phyloP scores from a whole-genome alignment of 1,284 basidiomycete genomes.

The Fistulinella staudtii region DNA sequence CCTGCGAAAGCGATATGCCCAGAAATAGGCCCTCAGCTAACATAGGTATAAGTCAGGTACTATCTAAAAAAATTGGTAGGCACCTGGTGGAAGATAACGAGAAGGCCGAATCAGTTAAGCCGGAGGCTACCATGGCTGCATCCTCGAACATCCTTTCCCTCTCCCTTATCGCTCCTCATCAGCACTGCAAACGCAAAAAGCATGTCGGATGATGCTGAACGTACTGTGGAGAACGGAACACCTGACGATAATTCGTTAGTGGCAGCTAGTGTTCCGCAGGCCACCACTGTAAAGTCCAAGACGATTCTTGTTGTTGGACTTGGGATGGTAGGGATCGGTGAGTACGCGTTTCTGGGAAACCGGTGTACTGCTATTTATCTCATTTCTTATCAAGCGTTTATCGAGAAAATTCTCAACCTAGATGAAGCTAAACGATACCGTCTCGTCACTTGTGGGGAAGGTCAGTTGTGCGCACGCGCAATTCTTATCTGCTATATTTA shows the following conservation, averaged over 20 bases:
- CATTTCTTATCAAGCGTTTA: constrained; percentile 46
- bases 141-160: neutral
- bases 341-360: constrained; percentile 5
- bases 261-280: neutral
- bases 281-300: neutral
- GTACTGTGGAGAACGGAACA: neutral
- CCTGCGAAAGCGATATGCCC: no score
- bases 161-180: neutral
- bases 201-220: neutral
- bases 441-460: constrained; percentile 63
- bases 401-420: constrained; percentile 61
- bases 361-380: constrained; percentile 7
- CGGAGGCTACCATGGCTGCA: no score
- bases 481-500: constrained; percentile 11
- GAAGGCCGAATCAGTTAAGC: no score
- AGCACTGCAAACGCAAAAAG: neutral
- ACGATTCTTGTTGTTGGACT: constrained; percentile 55
- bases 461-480: no score
- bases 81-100: no score
- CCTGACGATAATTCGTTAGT: neutral
- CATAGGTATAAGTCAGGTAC: no score
- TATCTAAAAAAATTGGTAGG: no score
- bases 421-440: constrained; percentile 49
- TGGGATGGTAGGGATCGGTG: constrained; percentile 69
- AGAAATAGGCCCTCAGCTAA: no score